A percentile compares a stretch with the other conserved stretches of the same genome.
Evolutionary conservation across 1,284 basidiomycete species (phyloP).

Genomic region (Tausonia pullulans): DNA sequence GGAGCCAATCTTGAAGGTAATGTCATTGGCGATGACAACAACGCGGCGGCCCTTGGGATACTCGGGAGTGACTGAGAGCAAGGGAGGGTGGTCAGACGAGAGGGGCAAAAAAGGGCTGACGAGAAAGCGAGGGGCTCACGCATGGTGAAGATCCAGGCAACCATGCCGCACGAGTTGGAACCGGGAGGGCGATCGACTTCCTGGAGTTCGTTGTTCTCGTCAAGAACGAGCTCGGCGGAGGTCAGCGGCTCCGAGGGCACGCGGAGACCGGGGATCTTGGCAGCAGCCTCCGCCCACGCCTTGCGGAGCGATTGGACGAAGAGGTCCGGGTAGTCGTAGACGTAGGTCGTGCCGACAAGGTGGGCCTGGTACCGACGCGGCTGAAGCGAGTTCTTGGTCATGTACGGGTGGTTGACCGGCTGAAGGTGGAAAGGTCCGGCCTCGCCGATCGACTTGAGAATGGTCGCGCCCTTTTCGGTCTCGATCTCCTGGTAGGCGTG

Average conservation of each 20-base stretch:
- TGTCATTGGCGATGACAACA: constrained; percentile 91
- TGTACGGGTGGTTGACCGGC: constrained; percentile 81
- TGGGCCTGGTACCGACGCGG: constrained; percentile 99
- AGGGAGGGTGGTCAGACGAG: background rate
- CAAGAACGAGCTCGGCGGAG: constrained; percentile 81
- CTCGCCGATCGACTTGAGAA: constrained; percentile 91
- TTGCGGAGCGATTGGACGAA: constrained; percentile 95
- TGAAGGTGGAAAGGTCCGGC: constrained; percentile 88
- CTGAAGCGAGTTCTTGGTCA: constrained; percentile 97
- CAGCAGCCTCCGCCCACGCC: constrained; percentile 69
- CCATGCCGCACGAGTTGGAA: constrained; percentile 94
- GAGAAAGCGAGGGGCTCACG: constrained; percentile 25
- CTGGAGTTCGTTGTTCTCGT: constrained; percentile 79
- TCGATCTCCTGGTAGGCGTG: constrained; percentile 98
- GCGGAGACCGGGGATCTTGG: constrained; percentile 52
- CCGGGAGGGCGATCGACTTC: constrained; percentile 88
- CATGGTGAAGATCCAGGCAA: constrained; percentile 91
- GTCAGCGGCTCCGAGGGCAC: constrained; percentile 68
- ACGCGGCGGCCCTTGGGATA: constrained; percentile 78
- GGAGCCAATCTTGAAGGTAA: constrained; percentile 96
- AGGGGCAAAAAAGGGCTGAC: background rate
- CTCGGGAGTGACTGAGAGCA: constrained; percentile 58
- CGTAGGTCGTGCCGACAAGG: constrained; percentile 94
- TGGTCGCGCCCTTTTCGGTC: constrained; percentile 85
- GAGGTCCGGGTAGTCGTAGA: constrained; percentile 97